Base-by-base conservation (phyloP, 2,329 filamentous ascomycete species). In the Aspergillus caelatus region DNA sequence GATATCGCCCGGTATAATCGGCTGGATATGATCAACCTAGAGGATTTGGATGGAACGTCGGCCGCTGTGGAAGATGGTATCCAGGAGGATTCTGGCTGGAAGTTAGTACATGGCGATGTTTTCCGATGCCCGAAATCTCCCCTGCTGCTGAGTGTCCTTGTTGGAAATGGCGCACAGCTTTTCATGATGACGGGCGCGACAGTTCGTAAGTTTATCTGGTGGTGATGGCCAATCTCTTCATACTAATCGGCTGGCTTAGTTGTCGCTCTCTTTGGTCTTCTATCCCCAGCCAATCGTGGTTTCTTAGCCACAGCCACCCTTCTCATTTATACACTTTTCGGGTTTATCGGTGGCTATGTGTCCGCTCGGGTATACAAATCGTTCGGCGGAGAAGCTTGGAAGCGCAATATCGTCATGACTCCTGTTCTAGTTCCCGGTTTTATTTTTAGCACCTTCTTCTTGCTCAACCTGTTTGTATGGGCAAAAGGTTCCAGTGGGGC, bases 71-170 rank as follows among this genome's bases (percentile, higher is more conserved):
- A 97, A 69, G 94, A 98, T 72, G 94, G 94, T 39, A 92, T 98
- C 0, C 94, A 97, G 77, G 95, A 99, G 74, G 95, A 99, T 78
- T 97, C 94, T 11, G 95, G 95, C 65, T 99, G 95, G 95, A 99
- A 99, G 80, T 82, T 99, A 55, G 94, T 99, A 0, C 95, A 99
- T 72, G 95, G 95, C 60, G 95, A 99, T 77, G 94, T 98, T 36
- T 99, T 99, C 85, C 91, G 95, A 62, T 89, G 90, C 12, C 95
- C 95, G 4, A 88, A 89, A 68, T 89, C 91, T 64, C 91, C 94
- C 1, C 85, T 99, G 32, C 83, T 97, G 16, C 85, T 99, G 23
- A 94, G 94, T 61, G 84, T 99, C 8, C 85, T 99, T 67, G 85
- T 97, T 48, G 95, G 95, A 63, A 98, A 96, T 75, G 95, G 95